Percentiles rank a stretch among this genome's conserved stretches.
Conservation (phyloP, 2,329 filamentous ascomycete species). For the Alternaria metachromatica region DNA sequence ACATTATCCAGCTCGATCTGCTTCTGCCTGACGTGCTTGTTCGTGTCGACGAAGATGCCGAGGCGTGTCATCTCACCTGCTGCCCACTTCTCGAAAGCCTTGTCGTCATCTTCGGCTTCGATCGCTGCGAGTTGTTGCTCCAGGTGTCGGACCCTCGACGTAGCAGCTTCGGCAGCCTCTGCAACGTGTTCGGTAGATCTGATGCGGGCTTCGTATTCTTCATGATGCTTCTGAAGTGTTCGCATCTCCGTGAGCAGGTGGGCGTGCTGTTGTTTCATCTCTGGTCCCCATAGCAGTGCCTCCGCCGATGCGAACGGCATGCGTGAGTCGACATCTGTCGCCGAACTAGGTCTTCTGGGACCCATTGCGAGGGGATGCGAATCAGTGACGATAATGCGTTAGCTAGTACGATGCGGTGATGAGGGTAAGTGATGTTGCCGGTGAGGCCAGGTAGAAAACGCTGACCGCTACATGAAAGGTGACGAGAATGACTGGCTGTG, state of each 20-base stretch:
- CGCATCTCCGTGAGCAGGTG: constrained; percentile 46
- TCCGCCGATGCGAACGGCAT: constrained; percentile 29
- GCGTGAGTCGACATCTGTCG: constrained; percentile 12
- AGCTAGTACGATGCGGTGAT: not conserved
- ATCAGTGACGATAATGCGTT: not conserved
- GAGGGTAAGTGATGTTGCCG: not conserved
- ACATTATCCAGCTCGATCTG: constrained; percentile 21
- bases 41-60: constrained; percentile 20
- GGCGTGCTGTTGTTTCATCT: constrained; percentile 48
- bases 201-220: constrained; percentile 28
- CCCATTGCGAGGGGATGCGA: not conserved
- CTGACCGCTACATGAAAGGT: not conserved
- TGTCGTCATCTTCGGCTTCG: constrained; percentile 29
- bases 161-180: constrained; percentile 22
- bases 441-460: not conserved
- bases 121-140: constrained; percentile 32
- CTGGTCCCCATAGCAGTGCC: constrained; percentile 50
- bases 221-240: constrained; percentile 38
- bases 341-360: constrained; percentile 15
- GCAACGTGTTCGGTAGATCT: constrained; percentile 24
- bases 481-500: not conserved
- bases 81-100: constrained; percentile 27
- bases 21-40: constrained; percentile 25
- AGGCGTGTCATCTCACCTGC: constrained; percentile 20
- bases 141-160: constrained; percentile 19